A percentile compares a stretch with the other conserved stretches of the same genome.
phyloP scores from a whole-genome alignment of 805 yeast genomes.

The Candida berthetii region DNA sequence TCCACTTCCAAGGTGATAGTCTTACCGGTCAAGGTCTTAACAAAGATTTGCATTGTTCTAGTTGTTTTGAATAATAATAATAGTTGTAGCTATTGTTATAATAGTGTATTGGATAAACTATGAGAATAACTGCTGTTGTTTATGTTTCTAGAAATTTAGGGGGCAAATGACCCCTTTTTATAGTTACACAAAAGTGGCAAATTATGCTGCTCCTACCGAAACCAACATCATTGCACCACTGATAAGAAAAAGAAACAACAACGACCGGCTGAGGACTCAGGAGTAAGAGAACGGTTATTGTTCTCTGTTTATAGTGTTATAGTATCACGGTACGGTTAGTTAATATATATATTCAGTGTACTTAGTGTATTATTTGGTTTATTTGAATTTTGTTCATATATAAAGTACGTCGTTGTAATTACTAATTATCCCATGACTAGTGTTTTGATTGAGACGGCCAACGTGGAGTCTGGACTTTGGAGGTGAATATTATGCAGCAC shows the following conservation, averaged over 20 bases:
- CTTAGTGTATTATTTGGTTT: no score
- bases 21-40: slow-evolving; percentile 94
- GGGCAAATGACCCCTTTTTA: background rate
- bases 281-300: no score
- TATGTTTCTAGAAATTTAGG: slow-evolving; percentile 13
- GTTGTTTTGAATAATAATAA: slow-evolving; percentile 27
- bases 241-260: background rate
- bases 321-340: no score
- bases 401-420: no score
- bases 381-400: no score
- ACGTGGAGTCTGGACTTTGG: no score
- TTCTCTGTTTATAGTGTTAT: no score
- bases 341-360: no score
- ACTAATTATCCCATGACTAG: no score
- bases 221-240: no score
- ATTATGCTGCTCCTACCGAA: slow-evolving; percentile 21
- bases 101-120: slow-evolving; percentile 35
- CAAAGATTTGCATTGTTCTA: slow-evolving; percentile 78
- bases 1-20: slow-evolving; percentile 97
- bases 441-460: no score
- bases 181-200: slow-evolving; percentile 28
- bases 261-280: background rate
- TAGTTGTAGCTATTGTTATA: slow-evolving; percentile 31
- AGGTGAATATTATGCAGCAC: no score
- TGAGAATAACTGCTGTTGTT: slow-evolving; percentile 37